phyloP scores from a whole-genome alignment of 495 filamentous ascomycete genomes.

The Usnea hakonensis region DNA sequence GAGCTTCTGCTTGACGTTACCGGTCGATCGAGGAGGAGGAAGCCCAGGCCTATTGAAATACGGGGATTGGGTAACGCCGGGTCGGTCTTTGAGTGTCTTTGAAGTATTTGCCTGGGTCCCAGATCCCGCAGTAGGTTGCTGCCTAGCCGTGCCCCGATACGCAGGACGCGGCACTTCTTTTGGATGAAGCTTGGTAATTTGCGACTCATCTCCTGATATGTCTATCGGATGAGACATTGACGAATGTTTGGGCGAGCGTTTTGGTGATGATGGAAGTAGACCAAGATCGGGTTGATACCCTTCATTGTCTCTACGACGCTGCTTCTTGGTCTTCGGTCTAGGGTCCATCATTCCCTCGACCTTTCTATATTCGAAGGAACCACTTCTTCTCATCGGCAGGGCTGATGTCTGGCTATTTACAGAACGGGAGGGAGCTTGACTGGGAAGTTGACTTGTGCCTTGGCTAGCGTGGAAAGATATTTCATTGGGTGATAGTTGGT shows the following conservation, averaged over 20 bases:
- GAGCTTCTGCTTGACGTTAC: slow-evolving; percentile 2
- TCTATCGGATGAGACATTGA: slow-evolving; percentile 6
- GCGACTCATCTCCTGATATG: slow-evolving; percentile 11
- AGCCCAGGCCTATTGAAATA: slow-evolving; percentile 5
- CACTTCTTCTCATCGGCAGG: slow-evolving; percentile 3
- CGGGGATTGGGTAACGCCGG: not conserved
- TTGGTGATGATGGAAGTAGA: slow-evolving; percentile 1
- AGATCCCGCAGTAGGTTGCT: not conserved
- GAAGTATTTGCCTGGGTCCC: not conserved
- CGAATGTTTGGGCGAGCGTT: not conserved
- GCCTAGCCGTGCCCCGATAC: not conserved
- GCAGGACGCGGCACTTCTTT: not conserved
- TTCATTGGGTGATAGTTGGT: slow-evolving; percentile 1
- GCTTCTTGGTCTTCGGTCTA: slow-evolving; percentile 9
- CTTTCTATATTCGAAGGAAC: slow-evolving; percentile 7
- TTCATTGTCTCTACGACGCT: not conserved
- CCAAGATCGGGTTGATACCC: not conserved
- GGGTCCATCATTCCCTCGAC: slow-evolving; percentile 20
- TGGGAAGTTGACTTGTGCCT: not conserved
- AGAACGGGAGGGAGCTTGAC: slow-evolving; percentile 1
- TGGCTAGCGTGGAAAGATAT: slow-evolving; percentile 6
- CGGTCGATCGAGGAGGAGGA: not conserved
- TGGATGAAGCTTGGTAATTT: not conserved
- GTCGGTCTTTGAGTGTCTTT: not conserved
- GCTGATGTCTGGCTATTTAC: slow-evolving; percentile 2